These are phyloP conservation scores for Peronosclerospora sorghi DNA, from an alignment of 352 stramenopile species.

Conservation along the genomic window DNA sequence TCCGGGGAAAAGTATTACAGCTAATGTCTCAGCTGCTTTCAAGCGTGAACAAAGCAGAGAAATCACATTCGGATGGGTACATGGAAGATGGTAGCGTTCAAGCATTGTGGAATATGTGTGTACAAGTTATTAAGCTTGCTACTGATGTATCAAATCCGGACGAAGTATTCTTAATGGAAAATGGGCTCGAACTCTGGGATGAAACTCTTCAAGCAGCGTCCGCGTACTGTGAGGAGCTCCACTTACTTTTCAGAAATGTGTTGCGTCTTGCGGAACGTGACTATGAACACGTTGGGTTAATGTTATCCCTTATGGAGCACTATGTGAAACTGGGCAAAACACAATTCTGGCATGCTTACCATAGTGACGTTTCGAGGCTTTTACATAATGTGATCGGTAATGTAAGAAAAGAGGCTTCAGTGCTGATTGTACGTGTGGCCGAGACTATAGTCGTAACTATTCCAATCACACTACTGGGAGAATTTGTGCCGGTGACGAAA, in stretches of 20 bases:
- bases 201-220: slow-evolving; percentile 36
- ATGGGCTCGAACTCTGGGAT: slow-evolving; percentile 61
- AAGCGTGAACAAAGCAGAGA: slow-evolving; percentile 38
- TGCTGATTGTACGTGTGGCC: slow-evolving; percentile 37
- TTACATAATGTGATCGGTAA: slow-evolving; percentile 44
- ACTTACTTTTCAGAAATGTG: slow-evolving; percentile 52
- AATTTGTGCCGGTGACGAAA: slow-evolving; percentile 23
- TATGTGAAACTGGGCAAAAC: slow-evolving; percentile 45
- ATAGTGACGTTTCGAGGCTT: slow-evolving; percentile 25
- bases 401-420: slow-evolving; percentile 56
- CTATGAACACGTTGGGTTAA: slow-evolving; percentile 63
- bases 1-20: slow-evolving; percentile 74
- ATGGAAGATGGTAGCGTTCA: slow-evolving; percentile 17
- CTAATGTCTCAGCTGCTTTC: slow-evolving; percentile 53
- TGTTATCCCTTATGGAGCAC: slow-evolving; percentile 41
- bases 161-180: slow-evolving; percentile 81
- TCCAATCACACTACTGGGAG: slow-evolving; percentile 29
- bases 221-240: slow-evolving; percentile 55
- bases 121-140: slow-evolving; percentile 57
- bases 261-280: slow-evolving; percentile 63
- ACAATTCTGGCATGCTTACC: slow-evolving; percentile 66
- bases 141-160: slow-evolving; percentile 74
- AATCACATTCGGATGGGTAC: slow-evolving; percentile 1
- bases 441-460: slow-evolving; percentile 32
- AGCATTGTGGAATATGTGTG: slow-evolving; percentile 50